phyloP scores from a whole-genome alignment of 2,329 filamentous ascomycete genomes.

The Penicillium sp. region DNA sequence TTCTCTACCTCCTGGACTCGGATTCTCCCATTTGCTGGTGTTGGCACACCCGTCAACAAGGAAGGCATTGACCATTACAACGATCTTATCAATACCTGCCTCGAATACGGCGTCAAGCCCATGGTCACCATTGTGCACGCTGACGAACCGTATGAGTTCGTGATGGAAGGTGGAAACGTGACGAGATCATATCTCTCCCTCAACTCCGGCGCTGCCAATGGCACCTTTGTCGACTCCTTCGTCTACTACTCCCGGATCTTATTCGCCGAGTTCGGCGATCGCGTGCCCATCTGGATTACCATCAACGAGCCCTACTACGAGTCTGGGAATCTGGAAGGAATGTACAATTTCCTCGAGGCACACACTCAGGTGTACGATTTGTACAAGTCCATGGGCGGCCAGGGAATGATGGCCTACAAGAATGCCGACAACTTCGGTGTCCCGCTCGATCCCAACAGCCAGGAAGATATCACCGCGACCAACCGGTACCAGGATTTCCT shows the following conservation, averaged over 20 bases:
- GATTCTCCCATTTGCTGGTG: constrained; percentile 1
- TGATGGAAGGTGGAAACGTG: background rate
- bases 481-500: background rate
- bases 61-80: constrained; percentile 5
- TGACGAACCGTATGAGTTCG: background rate
- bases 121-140: constrained; percentile 4
- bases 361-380: constrained; percentile 3
- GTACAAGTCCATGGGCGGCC: constrained; percentile 2
- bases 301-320: constrained; percentile 5
- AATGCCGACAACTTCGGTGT: constrained; percentile 4
- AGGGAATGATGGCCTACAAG: constrained; percentile 1
- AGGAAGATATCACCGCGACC: background rate
- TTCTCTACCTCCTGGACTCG: constrained; percentile 6
- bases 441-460: background rate
- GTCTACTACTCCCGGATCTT: constrained; percentile 1
- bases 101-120: constrained; percentile 2
- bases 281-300: constrained; percentile 6
- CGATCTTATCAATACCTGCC: constrained; percentile 3
- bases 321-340: background rate
- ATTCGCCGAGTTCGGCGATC: background rate
- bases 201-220: background rate
- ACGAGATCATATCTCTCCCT: background rate
- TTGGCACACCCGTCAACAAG: constrained; percentile 3
- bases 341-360: constrained; percentile 1
- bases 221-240: background rate